Evolutionary conservation across 768 basidiomycete species (phyloP), one percentile per base, ranked within the genome.

Genomic region (Austroboletus festivus): DNA sequence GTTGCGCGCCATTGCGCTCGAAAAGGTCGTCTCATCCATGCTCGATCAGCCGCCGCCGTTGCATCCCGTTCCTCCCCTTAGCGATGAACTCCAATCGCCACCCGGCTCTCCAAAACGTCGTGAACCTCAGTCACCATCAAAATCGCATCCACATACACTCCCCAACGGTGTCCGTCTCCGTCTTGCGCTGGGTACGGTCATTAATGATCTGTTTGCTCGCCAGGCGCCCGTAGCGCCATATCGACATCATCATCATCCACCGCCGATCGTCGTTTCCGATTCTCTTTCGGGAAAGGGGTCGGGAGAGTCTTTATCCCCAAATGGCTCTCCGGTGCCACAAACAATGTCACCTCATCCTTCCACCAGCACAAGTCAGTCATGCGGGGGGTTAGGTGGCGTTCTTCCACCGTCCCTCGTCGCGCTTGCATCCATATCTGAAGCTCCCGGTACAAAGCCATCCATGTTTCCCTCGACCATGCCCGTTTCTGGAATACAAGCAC

Each of bases 81-180:
- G 77, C 28, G 81, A 81, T 22, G 82, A 80, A 51, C 53, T 71
- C 12, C 63, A 73, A 39, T 74, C 79, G 3, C 77, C 78, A 33
- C 79, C 79, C 8, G 75, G 73, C 2, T 79, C 78, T 5, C 80
- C 81, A 8, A 74, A 60, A 55, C 72, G 57, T n/a, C 70, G 54
- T 53, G 53, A 50, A 34, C 42, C 42, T 20, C 60, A 46, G 2
- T n/a, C 30, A 2, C 21, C 48, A 2, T 12, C 74, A 26, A 57
- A 73, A 37, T 61, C 67, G 4, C 75, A 81, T 50, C 80, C 78
- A 9, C 84, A 88, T 53, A 80, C 73, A 1, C 68, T 92, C 4
- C 89, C 89, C 0, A 89, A 91, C 54, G 88, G 88, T 12, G 87
- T 93, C 30, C 78, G 90, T 6, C 73, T 93, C 42, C 75, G 89